Evolutionary conservation across 2,329 filamentous ascomycete genomes (phyloP), one percentile per base, ranked within the genome.

Genomic region (Aspergillus brunneoviolaceus): DNA sequence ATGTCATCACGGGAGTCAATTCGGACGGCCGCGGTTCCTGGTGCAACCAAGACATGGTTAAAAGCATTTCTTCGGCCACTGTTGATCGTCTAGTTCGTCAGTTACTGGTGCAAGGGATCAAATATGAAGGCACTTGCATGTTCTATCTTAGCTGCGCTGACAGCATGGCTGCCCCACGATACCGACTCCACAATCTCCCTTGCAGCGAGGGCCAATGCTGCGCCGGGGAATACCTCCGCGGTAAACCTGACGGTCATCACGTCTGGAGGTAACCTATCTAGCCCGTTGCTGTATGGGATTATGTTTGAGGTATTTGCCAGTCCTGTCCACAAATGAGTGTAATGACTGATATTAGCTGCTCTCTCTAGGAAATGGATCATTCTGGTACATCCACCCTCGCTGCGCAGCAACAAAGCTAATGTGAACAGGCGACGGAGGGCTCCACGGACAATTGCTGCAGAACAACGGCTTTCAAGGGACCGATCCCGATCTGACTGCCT

Each of bases 391-490:
- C 33, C n/a, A 1, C n/a, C 31, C 4, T 21, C 47, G 16, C 5
- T 16, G 4, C 21, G 11, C 4, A 4, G 5, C 16, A 35, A 27
- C 1, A 5, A 21, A 7, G n/a, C 55, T 61, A 31, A 63, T 7
- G 39, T 21, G 1, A 9, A 5, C 49, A 71, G 73, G 73, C 4
- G 72, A 74, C 49, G 72, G 73, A 7, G 73, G 73, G 16, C 69
- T 75, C 6, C 71, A 74, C 53, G 70, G 71, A 10, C 70, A 75
- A 51, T 47, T 75, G 5, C 68, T 75, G 1, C 71, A 66, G 14
- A 75, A 74, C 58, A 74, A 74, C 45, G 73, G 72, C 12, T 75
- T 75, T 48, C 73, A 75, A 59, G 71, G 72, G 16, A 55, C 60
- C 2, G 61, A 65, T 19, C 63, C 68, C 1, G 66, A 64, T 0